These are phyloP conservation scores for Phytophthora hybrid DNA, from an alignment of 352 stramenopile species.

Conservation along the genomic window DNA sequence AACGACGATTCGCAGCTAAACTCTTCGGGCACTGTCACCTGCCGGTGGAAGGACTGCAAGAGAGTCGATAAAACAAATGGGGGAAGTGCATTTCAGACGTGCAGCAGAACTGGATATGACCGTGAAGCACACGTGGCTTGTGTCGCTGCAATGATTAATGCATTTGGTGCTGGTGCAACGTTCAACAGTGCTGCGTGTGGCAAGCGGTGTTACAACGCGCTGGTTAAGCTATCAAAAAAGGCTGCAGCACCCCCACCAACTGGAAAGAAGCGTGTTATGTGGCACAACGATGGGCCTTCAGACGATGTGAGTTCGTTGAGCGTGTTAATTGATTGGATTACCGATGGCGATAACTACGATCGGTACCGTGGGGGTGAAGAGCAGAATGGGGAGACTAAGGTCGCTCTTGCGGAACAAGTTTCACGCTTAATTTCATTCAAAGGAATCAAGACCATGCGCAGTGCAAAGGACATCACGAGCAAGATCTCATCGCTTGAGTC, in stretches of 20 bases:
- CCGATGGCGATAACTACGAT: slow-evolving; percentile 14
- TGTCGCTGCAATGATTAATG: neutral
- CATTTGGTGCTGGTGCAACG: slow-evolving; percentile 4
- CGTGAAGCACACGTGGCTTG: slow-evolving; percentile 6
- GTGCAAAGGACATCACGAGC: slow-evolving; percentile 7
- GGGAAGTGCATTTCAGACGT: neutral
- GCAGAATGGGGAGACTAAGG: slow-evolving; percentile 3
- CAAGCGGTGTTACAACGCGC: slow-evolving; percentile 21
- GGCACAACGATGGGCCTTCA: slow-evolving; percentile 18
- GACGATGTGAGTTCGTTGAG: slow-evolving; percentile 12
- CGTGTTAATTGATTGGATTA: slow-evolving; percentile 20
- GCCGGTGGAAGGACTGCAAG: neutral
- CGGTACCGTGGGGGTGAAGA: slow-evolving; percentile 16
- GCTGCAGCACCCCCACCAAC: neutral
- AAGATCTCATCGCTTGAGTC: slow-evolving; percentile 13
- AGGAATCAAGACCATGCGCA: neutral
- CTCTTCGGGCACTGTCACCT: neutral
- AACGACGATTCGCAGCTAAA: neutral
- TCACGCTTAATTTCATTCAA: neutral
- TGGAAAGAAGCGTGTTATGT: slow-evolving; percentile 10
- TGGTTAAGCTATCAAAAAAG: slow-evolving; percentile 1
- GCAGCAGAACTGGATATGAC: neutral
- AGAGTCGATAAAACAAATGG: neutral
- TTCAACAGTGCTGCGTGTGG: slow-evolving; percentile 11
- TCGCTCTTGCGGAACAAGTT: neutral